Percentiles rank a stretch among this genome's conserved stretches.
Evolutionary conservation across 192 early-diverging fungal species (phyloP).

Genomic region (Coemansia interrupta): DNA sequence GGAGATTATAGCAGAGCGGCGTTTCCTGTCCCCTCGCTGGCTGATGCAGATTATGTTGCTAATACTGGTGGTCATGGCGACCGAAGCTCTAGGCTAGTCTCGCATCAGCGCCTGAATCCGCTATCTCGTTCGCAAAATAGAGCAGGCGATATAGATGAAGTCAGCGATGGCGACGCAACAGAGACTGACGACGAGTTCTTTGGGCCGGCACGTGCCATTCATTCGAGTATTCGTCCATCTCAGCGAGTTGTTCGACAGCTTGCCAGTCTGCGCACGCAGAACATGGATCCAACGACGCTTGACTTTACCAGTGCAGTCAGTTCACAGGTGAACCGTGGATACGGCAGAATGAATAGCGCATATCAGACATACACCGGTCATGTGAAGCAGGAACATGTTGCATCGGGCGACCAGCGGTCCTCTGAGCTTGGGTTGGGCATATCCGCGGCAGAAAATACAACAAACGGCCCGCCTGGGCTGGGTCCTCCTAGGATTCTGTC

Average conservation of each 20-base stretch:
- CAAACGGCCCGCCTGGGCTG: neutral
- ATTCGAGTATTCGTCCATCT: conserved; percentile 38
- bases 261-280: conserved; percentile 32
- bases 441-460: neutral
- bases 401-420: neutral
- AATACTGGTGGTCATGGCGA: neutral
- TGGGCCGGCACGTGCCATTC: conserved; percentile 20
- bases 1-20: neutral
- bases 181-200: conserved; percentile 53
- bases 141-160: neutral
- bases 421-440: conserved; percentile 32
- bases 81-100: neutral
- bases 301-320: conserved; percentile 5
- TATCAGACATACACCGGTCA: conserved; percentile 32
- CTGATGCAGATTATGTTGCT: neutral
- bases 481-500: conserved; percentile 23
- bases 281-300: conserved; percentile 21
- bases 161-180: conserved; percentile 37
- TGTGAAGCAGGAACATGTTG: neutral
- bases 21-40: neutral
- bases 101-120: no score
- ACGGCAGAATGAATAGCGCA: neutral
- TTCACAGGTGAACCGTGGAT: neutral
- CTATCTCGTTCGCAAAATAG: neutral
- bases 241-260: conserved; percentile 38